phyloP scores from a whole-genome alignment of 495 filamentous ascomycete genomes.

The Neurospora tetrasperma region DNA sequence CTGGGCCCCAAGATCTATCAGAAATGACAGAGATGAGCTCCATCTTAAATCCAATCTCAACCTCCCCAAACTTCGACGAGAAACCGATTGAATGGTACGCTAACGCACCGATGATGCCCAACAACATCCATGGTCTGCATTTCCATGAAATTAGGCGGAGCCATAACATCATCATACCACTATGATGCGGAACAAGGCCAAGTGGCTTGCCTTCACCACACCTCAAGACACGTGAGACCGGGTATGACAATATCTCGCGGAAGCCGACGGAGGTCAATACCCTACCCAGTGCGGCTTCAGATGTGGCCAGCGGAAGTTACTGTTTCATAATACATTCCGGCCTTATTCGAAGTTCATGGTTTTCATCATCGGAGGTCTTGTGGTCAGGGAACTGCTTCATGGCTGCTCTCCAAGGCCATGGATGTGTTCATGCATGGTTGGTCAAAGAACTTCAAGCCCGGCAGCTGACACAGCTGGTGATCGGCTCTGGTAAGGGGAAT shows the following conservation, averaged over 20 bases:
- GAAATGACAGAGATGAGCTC: constrained; percentile 12
- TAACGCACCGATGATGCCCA: neutral
- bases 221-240: neutral
- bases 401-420: neutral
- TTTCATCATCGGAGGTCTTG: neutral
- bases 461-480: neutral
- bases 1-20: constrained; percentile 7
- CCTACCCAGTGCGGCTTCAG: neutral
- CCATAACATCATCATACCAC: neutral
- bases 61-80: neutral
- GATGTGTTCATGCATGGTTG: constrained; percentile 9
- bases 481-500: neutral
- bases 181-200: neutral
- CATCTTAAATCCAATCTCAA: neutral
- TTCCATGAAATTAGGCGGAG: neutral
- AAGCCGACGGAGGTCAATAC: neutral
- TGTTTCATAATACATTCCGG: neutral
- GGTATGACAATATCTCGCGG: neutral
- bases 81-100: constrained; percentile 2
- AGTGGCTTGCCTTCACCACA: constrained; percentile 1
- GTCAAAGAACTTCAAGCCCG: neutral
- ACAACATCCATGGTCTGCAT: neutral
- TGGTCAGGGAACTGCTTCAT: neutral
- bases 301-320: neutral
- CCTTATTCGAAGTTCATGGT: neutral